A percentile compares a stretch with the other conserved stretches of the same genome.
Evolutionary conservation across 2,329 filamentous ascomycete species (phyloP).

Genomic region (Ilyonectria mors-panacis): DNA sequence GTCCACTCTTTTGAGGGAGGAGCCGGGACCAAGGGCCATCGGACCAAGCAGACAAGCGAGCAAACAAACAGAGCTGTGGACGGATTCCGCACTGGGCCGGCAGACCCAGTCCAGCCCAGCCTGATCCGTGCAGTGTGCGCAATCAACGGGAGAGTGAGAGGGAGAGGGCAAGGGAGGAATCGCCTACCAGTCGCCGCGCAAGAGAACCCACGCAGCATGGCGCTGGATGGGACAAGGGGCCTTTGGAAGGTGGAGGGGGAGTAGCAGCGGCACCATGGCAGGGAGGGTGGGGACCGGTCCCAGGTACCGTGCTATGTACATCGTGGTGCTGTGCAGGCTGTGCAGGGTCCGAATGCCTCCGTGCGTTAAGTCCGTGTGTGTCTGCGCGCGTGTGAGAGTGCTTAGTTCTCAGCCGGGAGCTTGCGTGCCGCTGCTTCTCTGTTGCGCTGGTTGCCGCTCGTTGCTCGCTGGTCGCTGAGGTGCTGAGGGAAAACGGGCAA

Average conservation of each 20-base stretch:
- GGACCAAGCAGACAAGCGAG: too few relatives aligned
- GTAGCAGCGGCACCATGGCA: conserved; percentile 13
- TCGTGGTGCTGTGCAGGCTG: conserved; percentile 9
- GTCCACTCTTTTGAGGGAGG: not conserved
- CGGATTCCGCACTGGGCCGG: conserved; percentile 13
- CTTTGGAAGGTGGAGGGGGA: conserved; percentile 15
- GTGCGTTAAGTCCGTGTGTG: not conserved
- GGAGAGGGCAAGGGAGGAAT: conserved; percentile 33
- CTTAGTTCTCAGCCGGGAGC: not conserved
- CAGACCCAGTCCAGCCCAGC: conserved; percentile 10
- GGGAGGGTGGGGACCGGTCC: conserved; percentile 18
- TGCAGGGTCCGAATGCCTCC: conserved; percentile 1
- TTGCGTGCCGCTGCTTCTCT: not conserved
- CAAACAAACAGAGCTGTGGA: conserved; percentile 10
- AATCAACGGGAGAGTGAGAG: conserved; percentile 1
- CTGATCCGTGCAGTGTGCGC: conserved; percentile 28
- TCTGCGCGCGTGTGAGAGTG: not conserved
- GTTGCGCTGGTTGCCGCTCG: not conserved
- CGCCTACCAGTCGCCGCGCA: conserved; percentile 36
- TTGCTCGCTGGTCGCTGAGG: not conserved
- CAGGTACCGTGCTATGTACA: not conserved
- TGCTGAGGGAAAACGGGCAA: not conserved
- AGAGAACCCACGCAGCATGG: conserved; percentile 43
- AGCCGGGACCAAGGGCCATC: not conserved
- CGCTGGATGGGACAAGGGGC: conserved; percentile 39